Percentiles rank a stretch among this genome's conserved stretches.
Conservation (phyloP, 2,329 filamentous ascomycete genomes). For the Aureobasidium namibiae region DNA sequence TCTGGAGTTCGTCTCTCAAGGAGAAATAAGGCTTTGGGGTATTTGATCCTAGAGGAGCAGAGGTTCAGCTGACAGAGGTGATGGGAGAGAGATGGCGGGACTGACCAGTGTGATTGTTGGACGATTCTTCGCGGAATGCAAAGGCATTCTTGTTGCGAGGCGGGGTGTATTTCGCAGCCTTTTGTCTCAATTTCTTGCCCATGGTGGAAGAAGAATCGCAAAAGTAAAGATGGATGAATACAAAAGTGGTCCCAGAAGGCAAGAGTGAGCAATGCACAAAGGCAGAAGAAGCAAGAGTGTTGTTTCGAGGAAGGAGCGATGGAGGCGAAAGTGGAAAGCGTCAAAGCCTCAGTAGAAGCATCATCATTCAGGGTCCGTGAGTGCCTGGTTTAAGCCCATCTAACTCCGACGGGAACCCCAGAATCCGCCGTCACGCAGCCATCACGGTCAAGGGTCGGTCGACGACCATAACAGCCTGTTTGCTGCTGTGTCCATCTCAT, state of each 20-base stretch:
- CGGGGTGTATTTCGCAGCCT: conserved; percentile 13
- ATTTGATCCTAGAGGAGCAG: background rate
- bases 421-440: background rate
- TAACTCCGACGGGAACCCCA: no score
- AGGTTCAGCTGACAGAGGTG: conserved; percentile 2
- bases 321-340: background rate
- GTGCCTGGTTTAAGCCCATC: no score
- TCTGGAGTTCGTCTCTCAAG: conserved; percentile 51
- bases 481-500: conserved; percentile 1
- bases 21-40: conserved; percentile 27
- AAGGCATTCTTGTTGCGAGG: conserved; percentile 12
- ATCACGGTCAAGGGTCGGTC: background rate
- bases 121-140: background rate
- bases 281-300: background rate
- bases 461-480: background rate
- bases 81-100: background rate
- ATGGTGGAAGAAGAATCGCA: background rate
- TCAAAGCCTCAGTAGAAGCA: background rate
- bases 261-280: background rate
- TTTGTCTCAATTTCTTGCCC: conserved; percentile 9
- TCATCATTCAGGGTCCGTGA: conserved; percentile 4
- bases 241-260: background rate
- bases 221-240: background rate
- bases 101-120: conserved; percentile 5
- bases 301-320: background rate